Conservation (phyloP, 257 asterid species). For the Gentiana macrophylla region DNA sequence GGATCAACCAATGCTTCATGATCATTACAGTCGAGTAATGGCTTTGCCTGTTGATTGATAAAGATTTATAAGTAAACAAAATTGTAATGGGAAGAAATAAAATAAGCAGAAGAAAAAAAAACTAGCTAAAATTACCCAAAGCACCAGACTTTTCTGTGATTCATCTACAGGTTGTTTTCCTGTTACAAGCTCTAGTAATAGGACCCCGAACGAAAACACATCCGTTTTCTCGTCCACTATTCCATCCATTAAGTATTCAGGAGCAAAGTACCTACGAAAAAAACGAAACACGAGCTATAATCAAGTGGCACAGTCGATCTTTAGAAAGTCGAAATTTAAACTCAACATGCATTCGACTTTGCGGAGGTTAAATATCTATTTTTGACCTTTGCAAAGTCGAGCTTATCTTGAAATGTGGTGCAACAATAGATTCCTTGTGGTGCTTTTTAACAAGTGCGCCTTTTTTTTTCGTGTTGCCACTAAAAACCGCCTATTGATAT, state of each 20-base stretch:
- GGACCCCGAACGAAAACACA: conserved; percentile 62
- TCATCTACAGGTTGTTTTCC: conserved; percentile 57
- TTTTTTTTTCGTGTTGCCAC: no score
- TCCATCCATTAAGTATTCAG: conserved; percentile 71
- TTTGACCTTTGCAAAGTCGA: no score
- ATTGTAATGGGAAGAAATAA: background rate
- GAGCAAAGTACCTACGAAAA: conserved; percentile 51
- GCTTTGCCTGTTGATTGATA: conserved; percentile 41
- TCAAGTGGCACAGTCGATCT: no score
- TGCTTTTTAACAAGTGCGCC: no score
- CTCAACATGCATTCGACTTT: no score
- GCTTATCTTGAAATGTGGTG: no score
- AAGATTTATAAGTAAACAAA: background rate
- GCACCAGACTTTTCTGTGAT: conserved; percentile 42
- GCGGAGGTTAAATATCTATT: no score
- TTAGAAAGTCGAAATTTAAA: no score
- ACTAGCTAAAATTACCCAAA: conserved; percentile 36
- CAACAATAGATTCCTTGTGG: no score
- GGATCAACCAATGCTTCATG: conserved; percentile 39
- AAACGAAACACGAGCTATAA: no score
- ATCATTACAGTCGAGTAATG: conserved; percentile 36
- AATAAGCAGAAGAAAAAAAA: background rate
- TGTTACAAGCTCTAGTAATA: conserved; percentile 54
- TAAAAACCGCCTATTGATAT: no score
- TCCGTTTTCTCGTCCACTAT: conserved; percentile 69